Percentiles rank a stretch among this genome's conserved stretches.
These are phyloP conservation scores for Penicillium verhagenii DNA, from an alignment of 495 filamentous ascomycete genomes.

Conservation along the genomic window DNA sequence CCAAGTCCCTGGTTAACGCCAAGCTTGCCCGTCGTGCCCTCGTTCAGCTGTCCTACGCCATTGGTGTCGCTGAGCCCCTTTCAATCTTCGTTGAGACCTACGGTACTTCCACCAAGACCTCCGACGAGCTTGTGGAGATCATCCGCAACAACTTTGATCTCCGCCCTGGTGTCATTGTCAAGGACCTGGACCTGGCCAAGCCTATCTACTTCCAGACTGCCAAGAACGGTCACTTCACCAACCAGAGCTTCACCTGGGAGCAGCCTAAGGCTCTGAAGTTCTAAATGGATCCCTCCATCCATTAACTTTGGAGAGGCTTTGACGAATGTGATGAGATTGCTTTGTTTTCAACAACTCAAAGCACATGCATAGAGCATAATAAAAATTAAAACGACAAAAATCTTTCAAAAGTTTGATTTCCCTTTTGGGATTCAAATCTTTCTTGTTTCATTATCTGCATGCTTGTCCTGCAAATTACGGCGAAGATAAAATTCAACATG, in stretches of 20 bases:
- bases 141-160: slow-evolving; percentile 95
- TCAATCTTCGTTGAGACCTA: slow-evolving; percentile 71
- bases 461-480: slow-evolving; percentile 42
- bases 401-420: slow-evolving; percentile 18
- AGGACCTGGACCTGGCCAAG: slow-evolving; percentile 90
- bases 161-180: slow-evolving; percentile 95
- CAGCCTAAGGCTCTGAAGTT: slow-evolving; percentile 90
- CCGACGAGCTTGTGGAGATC: slow-evolving; percentile 91
- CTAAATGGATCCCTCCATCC: slow-evolving; percentile 50
- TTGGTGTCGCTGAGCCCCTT: slow-evolving; percentile 95
- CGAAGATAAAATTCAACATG: slow-evolving; percentile 56
- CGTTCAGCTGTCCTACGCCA: slow-evolving; percentile 98
- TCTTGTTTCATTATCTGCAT: slow-evolving; percentile 48
- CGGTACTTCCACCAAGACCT: slow-evolving; percentile 69
- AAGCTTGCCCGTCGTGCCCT: slow-evolving; percentile 86
- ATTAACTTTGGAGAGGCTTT: slow-evolving; percentile 28
- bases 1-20: slow-evolving; percentile 92
- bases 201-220: slow-evolving; percentile 98
- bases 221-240: slow-evolving; percentile 99
- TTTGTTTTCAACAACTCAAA: slow-evolving; percentile 65
- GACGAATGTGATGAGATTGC: slow-evolving; percentile 54
- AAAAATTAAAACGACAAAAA: slow-evolving; percentile 18
- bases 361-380: slow-evolving; percentile 46
- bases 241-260: slow-evolving; percentile 98
- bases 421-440: slow-evolving; percentile 11